Base-by-base conservation (phyloP, 495 filamentous ascomycete genomes). In the Hypomontagnella monticulosa region DNA sequence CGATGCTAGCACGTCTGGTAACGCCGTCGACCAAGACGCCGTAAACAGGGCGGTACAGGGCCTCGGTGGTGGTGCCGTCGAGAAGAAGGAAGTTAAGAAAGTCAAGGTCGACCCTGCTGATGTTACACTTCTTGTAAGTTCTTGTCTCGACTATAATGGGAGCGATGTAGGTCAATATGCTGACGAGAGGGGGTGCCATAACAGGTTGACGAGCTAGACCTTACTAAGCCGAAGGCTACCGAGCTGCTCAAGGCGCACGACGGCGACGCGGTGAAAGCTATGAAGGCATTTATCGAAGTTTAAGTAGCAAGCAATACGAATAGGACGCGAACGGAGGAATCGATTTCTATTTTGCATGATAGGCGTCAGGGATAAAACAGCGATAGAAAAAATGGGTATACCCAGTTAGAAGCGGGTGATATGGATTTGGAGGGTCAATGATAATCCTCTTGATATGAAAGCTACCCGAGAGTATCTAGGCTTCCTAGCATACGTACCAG, bases 1-100 rank as follows among this genome's bases (percentile, higher is more conserved):
- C 56, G 90, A 89, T 51, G 78, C 80, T n/a, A 63, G 68, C 8
- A 53, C 77, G 5, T 43, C 49, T 5, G 50, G 49, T 0, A 83
- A 84, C 62, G 86, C 89, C 32, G 86, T 91, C 63, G 91, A 96
- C 67, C 84, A 91, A 51, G 93, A 95, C 65, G 93, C 93, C 20
- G 81, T 97, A 18, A 88, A 85, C 36, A 90, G 91, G 73, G 94
- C 93, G 10, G 93, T 98, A 85, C 87, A 87, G 71, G 81, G 84
- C 44, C 77, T 93, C 5, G 85, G 78, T 4, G 76, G 64, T 27
- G 69, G 66, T n/a, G 75, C 75, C 40, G 74, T 66, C 30, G 76
- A 76, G 67, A 77, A 79, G 73, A 78, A 80, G 60, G 63, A 71
- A 4, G 61, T 69, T n/a, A 81, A 80, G 75, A 81, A 79, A 60